phyloP scores from a whole-genome alignment of 257 asterid species.

The Mitragyna speciosa region DNA sequence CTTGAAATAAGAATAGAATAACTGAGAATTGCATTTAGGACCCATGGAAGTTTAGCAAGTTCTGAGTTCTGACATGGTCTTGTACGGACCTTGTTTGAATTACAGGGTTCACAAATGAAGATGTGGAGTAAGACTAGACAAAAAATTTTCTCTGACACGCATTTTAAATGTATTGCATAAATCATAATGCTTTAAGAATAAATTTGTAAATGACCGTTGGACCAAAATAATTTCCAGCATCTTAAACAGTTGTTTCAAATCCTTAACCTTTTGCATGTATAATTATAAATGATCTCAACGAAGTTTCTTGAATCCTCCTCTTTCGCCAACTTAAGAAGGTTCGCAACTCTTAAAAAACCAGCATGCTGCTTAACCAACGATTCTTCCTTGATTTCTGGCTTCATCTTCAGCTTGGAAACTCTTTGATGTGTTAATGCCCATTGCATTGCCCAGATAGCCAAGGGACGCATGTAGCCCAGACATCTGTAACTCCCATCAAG shows the following conservation, averaged over 20 bases:
- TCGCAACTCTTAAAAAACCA: constrained; percentile 78
- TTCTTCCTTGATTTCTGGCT: constrained; percentile 49
- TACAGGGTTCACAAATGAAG: too few relatives aligned
- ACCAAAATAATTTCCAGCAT: too few relatives aligned
- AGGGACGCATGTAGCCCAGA: constrained; percentile 82
- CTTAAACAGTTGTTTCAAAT: neutral
- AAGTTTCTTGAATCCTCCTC: constrained; percentile 64
- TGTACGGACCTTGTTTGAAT: too few relatives aligned
- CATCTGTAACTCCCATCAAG: constrained; percentile 74
- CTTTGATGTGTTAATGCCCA: constrained; percentile 71
- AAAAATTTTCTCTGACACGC: too few relatives aligned
- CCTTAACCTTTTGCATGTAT: constrained; percentile 67
- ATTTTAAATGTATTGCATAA: too few relatives aligned
- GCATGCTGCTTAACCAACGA: constrained; percentile 59
- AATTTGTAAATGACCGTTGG: too few relatives aligned
- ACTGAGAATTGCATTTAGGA: too few relatives aligned
- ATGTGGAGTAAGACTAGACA: too few relatives aligned
- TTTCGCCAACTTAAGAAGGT: constrained; percentile 58
- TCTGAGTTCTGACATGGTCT: too few relatives aligned
- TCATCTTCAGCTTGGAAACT: constrained; percentile 37
- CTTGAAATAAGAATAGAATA: too few relatives aligned
- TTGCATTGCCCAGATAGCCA: constrained; percentile 99
- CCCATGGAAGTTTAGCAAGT: too few relatives aligned
- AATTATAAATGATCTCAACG: constrained; percentile 67
- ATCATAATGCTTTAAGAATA: too few relatives aligned